phyloP scores from a whole-genome alignment of 106 monocot species.

The Vanilla planifolia region DNA sequence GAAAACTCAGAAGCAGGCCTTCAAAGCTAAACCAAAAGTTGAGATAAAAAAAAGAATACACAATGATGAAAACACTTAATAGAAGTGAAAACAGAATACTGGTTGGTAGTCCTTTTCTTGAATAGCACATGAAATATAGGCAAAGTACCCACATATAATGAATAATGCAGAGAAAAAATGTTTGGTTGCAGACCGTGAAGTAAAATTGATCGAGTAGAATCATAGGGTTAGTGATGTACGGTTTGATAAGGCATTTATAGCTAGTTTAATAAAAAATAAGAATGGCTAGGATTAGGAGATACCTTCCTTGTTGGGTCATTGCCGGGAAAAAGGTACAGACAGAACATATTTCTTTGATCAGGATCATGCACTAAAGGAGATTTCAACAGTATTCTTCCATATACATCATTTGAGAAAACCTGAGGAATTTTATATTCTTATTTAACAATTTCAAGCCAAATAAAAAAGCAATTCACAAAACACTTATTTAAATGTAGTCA shows the following conservation, averaged over 20 bases:
- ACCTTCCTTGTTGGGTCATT: conserved; percentile 61
- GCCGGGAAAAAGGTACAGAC: conserved; percentile 65
- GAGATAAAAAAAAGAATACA: too few relatives aligned
- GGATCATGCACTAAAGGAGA: conserved; percentile 39
- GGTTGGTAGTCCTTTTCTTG: too few relatives aligned
- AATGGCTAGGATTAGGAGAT: neutral
- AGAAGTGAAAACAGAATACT: too few relatives aligned
- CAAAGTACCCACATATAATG: neutral
- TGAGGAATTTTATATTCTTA: conserved; percentile 20
- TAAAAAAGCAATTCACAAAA: conserved; percentile 2
- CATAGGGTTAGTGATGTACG: neutral
- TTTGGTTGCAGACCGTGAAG: neutral
- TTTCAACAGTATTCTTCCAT: conserved; percentile 66
- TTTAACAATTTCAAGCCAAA: neutral
- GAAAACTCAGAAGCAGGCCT: neutral
- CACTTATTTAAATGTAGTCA: neutral
- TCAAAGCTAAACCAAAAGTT: neutral
- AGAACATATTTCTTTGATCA: conserved; percentile 79
- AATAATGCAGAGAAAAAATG: neutral
- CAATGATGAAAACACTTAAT: too few relatives aligned
- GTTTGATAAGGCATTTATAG: neutral
- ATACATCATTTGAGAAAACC: conserved; percentile 65
- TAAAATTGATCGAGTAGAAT: neutral
- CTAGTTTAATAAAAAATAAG: neutral
- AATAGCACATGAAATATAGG: neutral